These are phyloP conservation scores for Nemania diffusa DNA, from an alignment of 2,329 filamentous ascomycete species.

Conservation along the genomic window DNA sequence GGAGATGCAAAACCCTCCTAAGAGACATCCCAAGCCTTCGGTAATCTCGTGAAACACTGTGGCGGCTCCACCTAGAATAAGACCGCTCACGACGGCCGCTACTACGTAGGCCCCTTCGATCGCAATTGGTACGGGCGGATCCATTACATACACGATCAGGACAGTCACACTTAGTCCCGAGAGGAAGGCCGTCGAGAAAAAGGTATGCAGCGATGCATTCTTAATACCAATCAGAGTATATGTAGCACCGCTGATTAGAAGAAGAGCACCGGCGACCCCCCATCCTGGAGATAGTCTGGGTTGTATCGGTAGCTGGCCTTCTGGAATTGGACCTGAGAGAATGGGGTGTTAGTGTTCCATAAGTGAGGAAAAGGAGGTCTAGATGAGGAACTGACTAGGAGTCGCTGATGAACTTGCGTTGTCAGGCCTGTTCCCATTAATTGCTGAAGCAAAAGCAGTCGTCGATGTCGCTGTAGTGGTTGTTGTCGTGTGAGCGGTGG, in stretches of 20 bases:
- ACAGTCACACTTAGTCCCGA: constrained; percentile 79
- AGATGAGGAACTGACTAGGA: constrained; percentile 40
- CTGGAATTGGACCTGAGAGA: constrained; percentile 57
- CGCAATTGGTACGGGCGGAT: constrained; percentile 75
- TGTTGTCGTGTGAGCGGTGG: constrained; percentile 24
- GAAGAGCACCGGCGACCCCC: constrained; percentile 79
- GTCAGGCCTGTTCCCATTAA: constrained; percentile 47
- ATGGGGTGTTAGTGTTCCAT: constrained; percentile 14
- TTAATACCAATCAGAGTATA: constrained; percentile 85
- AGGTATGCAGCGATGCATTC: constrained; percentile 81
- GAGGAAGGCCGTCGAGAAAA: constrained; percentile 81
- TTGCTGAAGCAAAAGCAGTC: constrained; percentile 46
- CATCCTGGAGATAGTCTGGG: constrained; percentile 83
- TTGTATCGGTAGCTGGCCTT: constrained; percentile 72
- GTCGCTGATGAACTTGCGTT: constrained; percentile 37
- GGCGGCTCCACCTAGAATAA: constrained; percentile 77
- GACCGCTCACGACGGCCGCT: constrained; percentile 77
- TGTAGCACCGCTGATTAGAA: constrained; percentile 76
- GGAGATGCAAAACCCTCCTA: constrained; percentile 84
- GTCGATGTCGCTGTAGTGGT: constrained; percentile 33
- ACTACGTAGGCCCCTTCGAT: constrained; percentile 89
- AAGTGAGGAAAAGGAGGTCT: neutral
- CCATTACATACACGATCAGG: constrained; percentile 90
- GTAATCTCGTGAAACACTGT: constrained; percentile 86
- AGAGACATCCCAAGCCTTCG: constrained; percentile 81